These are phyloP conservation scores for Cardamine chenopodiifolia DNA, from an alignment of 345 rosid genomes.

Conservation along the genomic window DNA sequence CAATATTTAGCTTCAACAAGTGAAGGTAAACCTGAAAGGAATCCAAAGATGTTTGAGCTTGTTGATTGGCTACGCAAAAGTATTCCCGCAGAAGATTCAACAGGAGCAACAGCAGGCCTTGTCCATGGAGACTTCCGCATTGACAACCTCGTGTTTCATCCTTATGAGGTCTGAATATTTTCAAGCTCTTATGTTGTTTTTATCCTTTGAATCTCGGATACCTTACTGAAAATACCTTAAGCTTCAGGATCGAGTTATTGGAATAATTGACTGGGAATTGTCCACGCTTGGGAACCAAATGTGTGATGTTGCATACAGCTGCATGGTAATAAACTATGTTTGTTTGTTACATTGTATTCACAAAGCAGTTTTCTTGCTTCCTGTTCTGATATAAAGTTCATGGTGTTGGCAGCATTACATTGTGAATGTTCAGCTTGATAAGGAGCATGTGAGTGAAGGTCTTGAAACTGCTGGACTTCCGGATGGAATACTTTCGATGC, in stretches of 20 bases:
- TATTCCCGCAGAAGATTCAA: conserved; percentile 78
- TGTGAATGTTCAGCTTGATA: conserved; percentile 44
- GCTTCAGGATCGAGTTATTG: conserved; percentile 87
- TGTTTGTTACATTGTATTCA: background rate
- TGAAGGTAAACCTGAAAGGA: conserved; percentile 71
- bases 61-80: conserved; percentile 67
- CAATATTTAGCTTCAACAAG: conserved; percentile 85
- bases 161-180: conserved; percentile 60
- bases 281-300: conserved; percentile 97
- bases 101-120: conserved; percentile 69
- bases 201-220: background rate
- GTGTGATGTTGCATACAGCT: conserved; percentile 87
- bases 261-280: conserved; percentile 94
- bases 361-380: conserved; percentile 9
- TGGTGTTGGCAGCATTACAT: conserved; percentile 63
- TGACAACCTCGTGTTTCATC: conserved; percentile 93
- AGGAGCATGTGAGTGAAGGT: conserved; percentile 51
- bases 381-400: conserved; percentile 20
- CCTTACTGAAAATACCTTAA: background rate
- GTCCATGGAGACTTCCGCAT: conserved; percentile 97
- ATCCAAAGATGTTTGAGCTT: conserved; percentile 80
- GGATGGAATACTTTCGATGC: conserved; percentile 79
- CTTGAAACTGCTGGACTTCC: conserved; percentile 71
- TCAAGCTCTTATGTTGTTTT: conserved; percentile 1
- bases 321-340: conserved; percentile 61